Conservation (phyloP, 1,284 basidiomycete species). For the Flammula alnicola region DNA sequence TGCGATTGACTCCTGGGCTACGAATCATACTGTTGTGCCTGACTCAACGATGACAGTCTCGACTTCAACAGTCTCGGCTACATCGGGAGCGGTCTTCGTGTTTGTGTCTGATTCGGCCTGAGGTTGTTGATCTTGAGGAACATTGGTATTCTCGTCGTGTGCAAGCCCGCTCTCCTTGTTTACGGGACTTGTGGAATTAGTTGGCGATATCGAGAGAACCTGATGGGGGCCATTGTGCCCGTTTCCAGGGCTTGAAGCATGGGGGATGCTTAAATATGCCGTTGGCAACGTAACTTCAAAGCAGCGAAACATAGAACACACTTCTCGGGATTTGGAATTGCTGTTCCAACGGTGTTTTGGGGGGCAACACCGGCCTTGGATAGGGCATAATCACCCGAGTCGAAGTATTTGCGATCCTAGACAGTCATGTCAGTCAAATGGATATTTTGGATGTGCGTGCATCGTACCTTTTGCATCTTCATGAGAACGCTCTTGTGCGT, state of each 20-base stretch:
- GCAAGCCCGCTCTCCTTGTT: conserved; percentile 68
- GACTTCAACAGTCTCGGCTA: conserved; percentile 10
- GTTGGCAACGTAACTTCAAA: conserved; percentile 6
- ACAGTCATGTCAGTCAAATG: conserved; percentile 10
- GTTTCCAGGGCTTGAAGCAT: conserved; percentile 67
- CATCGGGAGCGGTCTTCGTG: conserved; percentile 13
- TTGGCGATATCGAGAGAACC: conserved; percentile 71
- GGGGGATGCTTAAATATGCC: conserved; percentile 62
- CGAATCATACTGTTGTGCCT: conserved; percentile 6
- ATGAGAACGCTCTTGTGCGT: conserved; percentile 90
- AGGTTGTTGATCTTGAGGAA: conserved; percentile 27
- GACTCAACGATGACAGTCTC: conserved; percentile 13
- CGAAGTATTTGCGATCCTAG: conserved; percentile 97
- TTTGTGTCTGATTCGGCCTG: conserved; percentile 16
- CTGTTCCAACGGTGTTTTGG: conserved; percentile 88
- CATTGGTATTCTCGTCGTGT: conserved; percentile 38
- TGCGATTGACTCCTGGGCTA: background rate
- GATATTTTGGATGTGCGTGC: conserved; percentile 6
- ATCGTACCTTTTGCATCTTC: conserved; percentile 90
- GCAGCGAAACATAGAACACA: conserved; percentile 43
- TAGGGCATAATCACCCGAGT: conserved; percentile 96
- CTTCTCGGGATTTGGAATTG: conserved; percentile 96
- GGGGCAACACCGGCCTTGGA: conserved; percentile 93
- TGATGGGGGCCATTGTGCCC: conserved; percentile 51
- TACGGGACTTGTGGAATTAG: conserved; percentile 62